Percentiles rank a stretch among this genome's conserved stretches.
Conservation (phyloP, 1,284 basidiomycete species). For the Baeospora myosura region DNA sequence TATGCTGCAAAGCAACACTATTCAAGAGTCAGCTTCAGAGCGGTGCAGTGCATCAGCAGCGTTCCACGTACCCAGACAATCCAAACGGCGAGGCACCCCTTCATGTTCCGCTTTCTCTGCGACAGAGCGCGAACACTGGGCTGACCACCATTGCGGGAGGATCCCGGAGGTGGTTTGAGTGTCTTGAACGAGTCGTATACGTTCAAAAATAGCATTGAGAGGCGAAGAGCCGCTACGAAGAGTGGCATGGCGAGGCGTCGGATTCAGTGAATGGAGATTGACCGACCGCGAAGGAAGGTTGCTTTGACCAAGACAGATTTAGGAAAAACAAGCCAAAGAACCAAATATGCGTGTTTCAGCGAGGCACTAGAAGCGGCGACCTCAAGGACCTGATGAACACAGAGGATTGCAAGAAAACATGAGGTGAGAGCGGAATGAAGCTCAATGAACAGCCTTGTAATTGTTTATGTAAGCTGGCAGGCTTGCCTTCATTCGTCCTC, state of each 20-base stretch:
- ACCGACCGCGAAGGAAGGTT: no score
- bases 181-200: slow-evolving; percentile 79
- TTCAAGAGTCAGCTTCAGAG: neutral
- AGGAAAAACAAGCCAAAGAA: no score
- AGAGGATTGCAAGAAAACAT: no score
- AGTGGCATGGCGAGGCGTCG: slow-evolving; percentile 55
- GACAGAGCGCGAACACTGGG: slow-evolving; percentile 59
- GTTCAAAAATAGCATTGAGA: slow-evolving; percentile 67
- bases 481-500: no score
- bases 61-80: slow-evolving; percentile 67
- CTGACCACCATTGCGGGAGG: slow-evolving; percentile 49
- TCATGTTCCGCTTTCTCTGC: slow-evolving; percentile 74
- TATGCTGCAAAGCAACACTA: slow-evolving; percentile 60
- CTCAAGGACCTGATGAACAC: no score
- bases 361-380: no score
- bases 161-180: slow-evolving; percentile 57
- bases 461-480: no score
- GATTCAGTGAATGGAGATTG: no score
- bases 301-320: no score
- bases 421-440: no score
- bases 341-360: no score
- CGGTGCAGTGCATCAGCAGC: neutral
- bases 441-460: no score
- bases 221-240: slow-evolving; percentile 58
- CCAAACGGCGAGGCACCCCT: slow-evolving; percentile 76